phyloP scores from a whole-genome alignment of 768 basidiomycete species.

The Hortiboletus flavorubellus region DNA sequence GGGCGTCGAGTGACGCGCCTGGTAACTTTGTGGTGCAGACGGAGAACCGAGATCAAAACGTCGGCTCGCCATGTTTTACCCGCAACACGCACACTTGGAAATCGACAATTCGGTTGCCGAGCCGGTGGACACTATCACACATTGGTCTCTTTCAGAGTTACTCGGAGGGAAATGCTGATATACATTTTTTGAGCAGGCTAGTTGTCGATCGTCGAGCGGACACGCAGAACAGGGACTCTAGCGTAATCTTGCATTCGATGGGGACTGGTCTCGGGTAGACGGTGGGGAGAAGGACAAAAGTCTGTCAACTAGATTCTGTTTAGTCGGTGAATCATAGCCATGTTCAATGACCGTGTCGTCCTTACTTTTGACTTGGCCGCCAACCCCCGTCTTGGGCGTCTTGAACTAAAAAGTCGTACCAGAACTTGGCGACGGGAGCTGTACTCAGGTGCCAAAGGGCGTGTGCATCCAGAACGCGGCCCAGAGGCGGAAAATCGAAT shows the following conservation, averaged over 20 bases:
- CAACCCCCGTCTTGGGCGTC: slow-evolving; percentile 73
- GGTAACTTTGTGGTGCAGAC: slow-evolving; percentile 27
- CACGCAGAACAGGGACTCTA: slow-evolving; percentile 19
- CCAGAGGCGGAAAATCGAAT: slow-evolving; percentile 84
- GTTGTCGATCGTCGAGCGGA: slow-evolving; percentile 30
- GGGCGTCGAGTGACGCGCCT: background rate
- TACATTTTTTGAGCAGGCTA: slow-evolving; percentile 24
- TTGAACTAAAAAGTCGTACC: slow-evolving; percentile 82
- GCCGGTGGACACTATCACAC: slow-evolving; percentile 35
- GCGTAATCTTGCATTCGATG: slow-evolving; percentile 1
- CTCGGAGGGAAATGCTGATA: background rate
- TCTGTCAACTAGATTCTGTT: slow-evolving; percentile 14
- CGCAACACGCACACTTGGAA: slow-evolving; percentile 36
- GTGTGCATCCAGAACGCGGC: slow-evolving; percentile 83
- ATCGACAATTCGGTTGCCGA: slow-evolving; percentile 31
- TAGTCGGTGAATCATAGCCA: slow-evolving; percentile 5
- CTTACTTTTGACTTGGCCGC: slow-evolving; percentile 42
- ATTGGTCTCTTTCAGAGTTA: slow-evolving; percentile 19
- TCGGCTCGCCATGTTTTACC: slow-evolving; percentile 35
- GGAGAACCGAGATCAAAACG: slow-evolving; percentile 25
- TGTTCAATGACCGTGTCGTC: background rate
- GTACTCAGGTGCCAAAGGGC: slow-evolving; percentile 91
- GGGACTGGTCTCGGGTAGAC: background rate
- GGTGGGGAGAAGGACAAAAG: background rate
- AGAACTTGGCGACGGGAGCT: slow-evolving; percentile 66